These are phyloP conservation scores for Trichoderma asperellum DNA, from an alignment of 2,329 filamentous ascomycete genomes.

Conservation along the genomic window DNA sequence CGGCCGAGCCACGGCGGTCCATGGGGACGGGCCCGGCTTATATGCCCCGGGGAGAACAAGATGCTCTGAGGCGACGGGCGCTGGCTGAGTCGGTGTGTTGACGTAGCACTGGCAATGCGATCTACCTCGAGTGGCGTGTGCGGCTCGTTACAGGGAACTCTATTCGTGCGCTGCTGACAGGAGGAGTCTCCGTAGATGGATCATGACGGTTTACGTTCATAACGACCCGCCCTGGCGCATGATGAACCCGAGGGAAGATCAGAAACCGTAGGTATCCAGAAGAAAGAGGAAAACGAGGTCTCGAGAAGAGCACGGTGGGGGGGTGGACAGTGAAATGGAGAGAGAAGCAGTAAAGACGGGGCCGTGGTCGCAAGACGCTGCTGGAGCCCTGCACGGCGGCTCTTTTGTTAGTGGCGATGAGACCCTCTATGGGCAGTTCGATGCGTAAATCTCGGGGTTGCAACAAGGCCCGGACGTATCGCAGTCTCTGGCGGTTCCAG, in stretches of 20 bases:
- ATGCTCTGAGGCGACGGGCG: constrained; percentile 18
- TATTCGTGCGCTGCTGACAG: constrained; percentile 29
- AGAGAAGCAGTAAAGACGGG: constrained; percentile 29
- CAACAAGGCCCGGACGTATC: constrained; percentile 12
- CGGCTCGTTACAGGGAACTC: constrained; percentile 26
- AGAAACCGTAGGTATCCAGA: constrained; percentile 29
- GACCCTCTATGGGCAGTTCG: constrained; percentile 28
- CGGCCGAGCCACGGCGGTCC: constrained; percentile 40
- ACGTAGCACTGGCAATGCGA: constrained; percentile 22
- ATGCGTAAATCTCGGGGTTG: constrained; percentile 21
- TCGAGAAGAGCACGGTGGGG: constrained; percentile 28
- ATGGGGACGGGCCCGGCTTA: constrained; percentile 38
- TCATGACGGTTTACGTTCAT: constrained; percentile 41
- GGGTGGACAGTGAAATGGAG: constrained; percentile 23
- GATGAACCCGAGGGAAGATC: constrained; percentile 34
- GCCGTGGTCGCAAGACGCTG: constrained; percentile 31
- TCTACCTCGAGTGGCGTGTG: constrained; percentile 20
- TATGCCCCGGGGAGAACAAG: constrained; percentile 30
- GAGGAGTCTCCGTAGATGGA: constrained; percentile 43
- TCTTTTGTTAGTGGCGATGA: constrained; percentile 36
- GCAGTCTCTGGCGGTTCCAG: constrained; percentile 18
- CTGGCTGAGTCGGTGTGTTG: constrained; percentile 14
- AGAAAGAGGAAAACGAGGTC: constrained; percentile 20
- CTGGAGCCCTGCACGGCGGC: constrained; percentile 31
- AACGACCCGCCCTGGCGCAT: constrained; percentile 43